A percentile compares a stretch with the other conserved stretches of the same genome.
These are phyloP conservation scores for Coprinopsis marcescibilis DNA, from an alignment of 768 basidiomycete genomes.

Conservation along the genomic window DNA sequence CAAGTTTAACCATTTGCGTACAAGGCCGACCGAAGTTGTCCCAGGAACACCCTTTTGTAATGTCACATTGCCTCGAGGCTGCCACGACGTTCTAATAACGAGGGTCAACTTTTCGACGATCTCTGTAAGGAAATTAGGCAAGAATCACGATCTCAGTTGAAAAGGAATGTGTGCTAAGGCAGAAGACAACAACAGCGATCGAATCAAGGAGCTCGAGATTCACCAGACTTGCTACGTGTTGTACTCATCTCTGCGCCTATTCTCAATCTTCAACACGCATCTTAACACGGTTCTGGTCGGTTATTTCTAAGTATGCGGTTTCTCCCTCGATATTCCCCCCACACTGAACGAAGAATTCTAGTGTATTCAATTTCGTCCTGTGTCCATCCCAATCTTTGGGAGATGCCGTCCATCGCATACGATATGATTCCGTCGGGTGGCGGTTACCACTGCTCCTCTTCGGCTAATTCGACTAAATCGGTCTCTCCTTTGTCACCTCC, in stretches of 20 bases:
- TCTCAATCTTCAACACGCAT: too few relatives aligned
- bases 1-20: slow-evolving; percentile 9
- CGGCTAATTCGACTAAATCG: not conserved
- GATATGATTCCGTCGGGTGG: too few relatives aligned
- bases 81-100: slow-evolving; percentile 7
- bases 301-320: too few relatives aligned
- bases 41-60: not conserved
- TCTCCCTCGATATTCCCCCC: too few relatives aligned
- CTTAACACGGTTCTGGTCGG: too few relatives aligned
- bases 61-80: slow-evolving; percentile 9
- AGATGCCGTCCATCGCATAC: too few relatives aligned
- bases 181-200: not conserved
- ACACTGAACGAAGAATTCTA: too few relatives aligned
- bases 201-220: not conserved
- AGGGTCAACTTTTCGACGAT: not conserved
- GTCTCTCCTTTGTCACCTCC: not conserved
- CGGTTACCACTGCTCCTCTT: too few relatives aligned
- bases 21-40: not conserved
- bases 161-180: not conserved
- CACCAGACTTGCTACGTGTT: slow-evolving; percentile 2
- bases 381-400: too few relatives aligned
- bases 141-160: not conserved
- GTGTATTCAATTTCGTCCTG: too few relatives aligned
- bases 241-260: too few relatives aligned
- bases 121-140: not conserved